Percentiles rank a stretch among this genome's conserved stretches.
Conservation (phyloP, 2,329 filamentous ascomycete genomes). For the Fusarium sp. region DNA sequence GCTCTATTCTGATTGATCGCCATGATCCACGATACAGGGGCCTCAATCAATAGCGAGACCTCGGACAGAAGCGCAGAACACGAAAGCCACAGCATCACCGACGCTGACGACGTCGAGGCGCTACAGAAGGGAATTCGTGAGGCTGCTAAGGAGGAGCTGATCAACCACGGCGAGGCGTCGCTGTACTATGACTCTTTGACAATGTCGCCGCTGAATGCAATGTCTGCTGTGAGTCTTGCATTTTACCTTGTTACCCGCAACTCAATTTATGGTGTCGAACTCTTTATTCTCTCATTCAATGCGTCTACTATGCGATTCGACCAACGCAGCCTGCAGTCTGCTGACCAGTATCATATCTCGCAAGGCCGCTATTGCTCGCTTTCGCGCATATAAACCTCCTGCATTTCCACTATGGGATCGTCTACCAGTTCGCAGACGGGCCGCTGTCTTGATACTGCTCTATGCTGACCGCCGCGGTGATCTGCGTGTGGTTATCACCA, state of each 20-base stretch:
- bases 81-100: conserved; percentile 36
- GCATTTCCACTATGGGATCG: conserved; percentile 69
- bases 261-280: neutral
- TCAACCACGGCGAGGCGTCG: conserved; percentile 52
- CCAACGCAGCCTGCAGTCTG: conserved; percentile 8
- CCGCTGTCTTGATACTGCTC: conserved; percentile 86
- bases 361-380: conserved; percentile 67
- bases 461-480: conserved; percentile 87
- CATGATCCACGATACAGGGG: conserved; percentile 32
- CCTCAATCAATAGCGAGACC: conserved; percentile 20
- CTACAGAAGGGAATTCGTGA: conserved; percentile 38
- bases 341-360: conserved; percentile 35
- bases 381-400: conserved; percentile 68
- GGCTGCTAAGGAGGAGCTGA: conserved; percentile 26
- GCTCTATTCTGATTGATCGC: conserved; percentile 13
- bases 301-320: conserved; percentile 22
- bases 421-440: conserved; percentile 72
- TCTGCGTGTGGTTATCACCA: conserved; percentile 74
- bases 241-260: conserved; percentile 3
- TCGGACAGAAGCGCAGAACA: conserved; percentile 9
- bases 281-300: conserved; percentile 6
- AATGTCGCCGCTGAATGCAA: conserved; percentile 65
- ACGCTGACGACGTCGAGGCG: conserved; percentile 43
- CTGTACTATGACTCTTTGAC: conserved; percentile 66
- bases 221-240: conserved; percentile 60